Base-by-base conservation (phyloP, 2,329 filamentous ascomycete genomes). In the Capronia epimyces region DNA sequence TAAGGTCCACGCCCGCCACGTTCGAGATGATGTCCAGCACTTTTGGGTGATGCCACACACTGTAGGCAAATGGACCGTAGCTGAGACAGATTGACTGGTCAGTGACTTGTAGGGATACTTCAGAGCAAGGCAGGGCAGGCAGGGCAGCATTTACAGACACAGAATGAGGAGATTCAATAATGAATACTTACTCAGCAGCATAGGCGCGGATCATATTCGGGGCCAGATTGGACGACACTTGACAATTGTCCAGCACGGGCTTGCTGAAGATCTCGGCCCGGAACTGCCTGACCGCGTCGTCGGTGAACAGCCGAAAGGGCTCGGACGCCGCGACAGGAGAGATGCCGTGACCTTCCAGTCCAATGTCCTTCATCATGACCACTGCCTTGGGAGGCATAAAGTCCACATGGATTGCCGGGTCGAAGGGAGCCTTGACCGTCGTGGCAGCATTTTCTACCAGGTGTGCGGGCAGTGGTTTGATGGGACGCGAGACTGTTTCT, bases 271-370 rank as follows among this genome's bases (percentile, higher is more conserved):
- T 73, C 64, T 84, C 81, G 1, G 66, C 66, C 46, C 81, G 71
- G 71, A 84, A 83, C 46, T 76, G 71, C 60, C 74, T 65, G 32
- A 84, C 72, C 0, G 81, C 80, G 40, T 81, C 78, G 16, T 72
- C 61, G 4, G 75, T 77, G 64, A 84, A 84, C 12, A 85, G 72
- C 1, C 70, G 71, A 63, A 84, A 84, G 0, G 81, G 80, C 46
- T 82, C 75, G 0, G 80, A 79, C 41, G 80, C 79, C 2, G 80
- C 82, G 31, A 78, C 69, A 1, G 74, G 74, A 1, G 82, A 84
- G 16, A 84, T 74, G 1, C 80, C 81, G n/a, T 68, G 70, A 46
- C 72, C 71, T 16, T 77, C 71, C 24, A 75, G 73, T 2, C 77
- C 78, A 46, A 82, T 68, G 8, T 84, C 81, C 58, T 76, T 71